Base-by-base conservation (phyloP, 192 early-diverging fungal species). In the Spinellus fusiger region DNA sequence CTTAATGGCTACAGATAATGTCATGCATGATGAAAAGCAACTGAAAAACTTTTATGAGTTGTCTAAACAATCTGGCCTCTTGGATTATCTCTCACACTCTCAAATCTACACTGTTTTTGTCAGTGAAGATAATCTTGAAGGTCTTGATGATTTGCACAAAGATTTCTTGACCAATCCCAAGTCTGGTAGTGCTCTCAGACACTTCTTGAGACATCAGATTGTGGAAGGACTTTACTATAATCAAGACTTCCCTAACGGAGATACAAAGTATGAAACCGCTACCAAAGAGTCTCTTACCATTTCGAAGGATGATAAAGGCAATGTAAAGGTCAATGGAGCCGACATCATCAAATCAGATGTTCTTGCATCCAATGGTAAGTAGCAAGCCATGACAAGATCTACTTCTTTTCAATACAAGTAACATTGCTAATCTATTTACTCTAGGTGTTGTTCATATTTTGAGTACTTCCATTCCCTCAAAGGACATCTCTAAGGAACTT, bases 101-200 rank as follows among this genome's bases (percentile, higher is more conserved):
- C n/a, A n/a, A n/a, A n/a, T n/a, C 16, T 73, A 69, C 40, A 83
- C 81, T 40, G 34, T 83, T 5, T 83, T 83, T 65, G 75, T 70
- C 1, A 66, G 73, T 5, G 40, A 62, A 12, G 64, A 64, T 32
- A 74, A 56, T 0, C 52, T 80, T 15, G 61, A 59, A 29, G 47
- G 69, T 23, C 70, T 69, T 49, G 49, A 71, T 49, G 60, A 20
- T 26, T 64, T 37, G 55, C 54, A 62, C 44, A 70, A 49, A 40
- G 31, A 44, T 2, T 80, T 73, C 25, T 57, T 73, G 18, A 44
- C 38, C 16, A 62, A 66, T 23, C 59, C 65, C 4, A 64, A 61
- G 33, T 78, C 74, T 4, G 54, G 28, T 18, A 40, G 71, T 5
- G 81, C 80, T 55, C 49, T 80, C 1, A 61, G 55, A 9, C 44